Evolutionary conservation across 768 basidiomycete genomes (phyloP), one percentile per base, ranked within the genome.

Genomic region (Collybia nuda): DNA sequence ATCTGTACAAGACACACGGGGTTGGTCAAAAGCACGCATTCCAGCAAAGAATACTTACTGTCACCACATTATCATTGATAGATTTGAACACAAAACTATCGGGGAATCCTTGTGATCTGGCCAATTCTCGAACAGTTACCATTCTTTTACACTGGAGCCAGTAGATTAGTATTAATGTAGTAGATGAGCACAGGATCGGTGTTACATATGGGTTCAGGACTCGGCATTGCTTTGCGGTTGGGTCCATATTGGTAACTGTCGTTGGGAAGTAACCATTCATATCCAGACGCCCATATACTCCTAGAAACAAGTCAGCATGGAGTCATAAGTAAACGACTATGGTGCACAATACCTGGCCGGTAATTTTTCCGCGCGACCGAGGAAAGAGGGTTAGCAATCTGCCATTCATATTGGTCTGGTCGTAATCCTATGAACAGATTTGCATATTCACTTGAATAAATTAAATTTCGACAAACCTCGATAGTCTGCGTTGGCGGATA

Each of bases 81-180:
- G 86, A 70, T 48, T 77, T 59, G 54, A 93, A 91, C 0, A 78
- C 66, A 51, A 89, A 90, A 58, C 75, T 67, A 55, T 93, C 90
- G 0, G 89, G 86, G 62, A 93, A 89, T 0, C 90, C 90, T 69
- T 93, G 90, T 0, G 87, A 85, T 37, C 90, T 73, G 6, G 89
- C 90, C 12, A 88, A 71, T 62, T 92, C 90, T 5, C 90, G 78
- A 19, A 91, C 82, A 0, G 86, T 86, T 5, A 90, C 67, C 56
- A 90, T 81, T 7, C 90, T 78, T 56, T 77, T 77, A 54, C 81
- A 84, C 90, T 92, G 7, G 9, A 19, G 26, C 28, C 21, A 38
- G 17, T 40, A 21, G 24, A 40, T 48, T 11, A 26, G 26, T 37
- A 17, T 32, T 15, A 37, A 24, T 8, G 14, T 51, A 17, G 52